phyloP scores from a whole-genome alignment of 164 flowering plant species.

The Litsea cubeba region DNA sequence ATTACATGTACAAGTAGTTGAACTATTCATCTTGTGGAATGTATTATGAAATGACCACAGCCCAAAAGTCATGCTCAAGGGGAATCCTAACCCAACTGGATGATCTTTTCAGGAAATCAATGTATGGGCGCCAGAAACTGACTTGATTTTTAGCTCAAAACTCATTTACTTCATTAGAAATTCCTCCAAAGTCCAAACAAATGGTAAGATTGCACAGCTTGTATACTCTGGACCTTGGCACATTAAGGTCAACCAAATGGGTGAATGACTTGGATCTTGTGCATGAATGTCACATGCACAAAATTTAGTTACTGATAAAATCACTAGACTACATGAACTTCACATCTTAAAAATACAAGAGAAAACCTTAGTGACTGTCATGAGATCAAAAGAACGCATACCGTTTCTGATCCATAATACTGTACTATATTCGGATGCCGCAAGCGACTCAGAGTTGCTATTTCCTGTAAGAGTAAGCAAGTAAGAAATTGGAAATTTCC shows the following conservation, averaged over 20 bases:
- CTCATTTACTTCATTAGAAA: not conserved
- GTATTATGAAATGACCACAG: not conserved
- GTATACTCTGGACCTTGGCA: not conserved
- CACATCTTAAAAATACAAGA: too few relatives aligned
- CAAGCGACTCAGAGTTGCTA: conserved; percentile 70
- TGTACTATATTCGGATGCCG: conserved; percentile 88
- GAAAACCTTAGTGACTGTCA: not conserved
- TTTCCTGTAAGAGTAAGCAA: conserved; percentile 52
- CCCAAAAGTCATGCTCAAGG: not conserved
- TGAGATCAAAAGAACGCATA: conserved; percentile 23
- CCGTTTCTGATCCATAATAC: conserved; percentile 85
- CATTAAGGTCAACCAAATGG: not conserved
- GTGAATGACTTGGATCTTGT: not conserved
- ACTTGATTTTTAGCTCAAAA: not conserved
- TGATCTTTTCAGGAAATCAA: too few relatives aligned
- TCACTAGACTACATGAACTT: too few relatives aligned
- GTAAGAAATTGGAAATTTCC: conserved; percentile 1
- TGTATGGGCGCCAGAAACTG: not conserved
- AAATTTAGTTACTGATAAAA: too few relatives aligned
- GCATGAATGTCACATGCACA: too few relatives aligned
- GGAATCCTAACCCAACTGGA: not conserved
- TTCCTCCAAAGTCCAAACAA: not conserved
- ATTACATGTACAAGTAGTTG: too few relatives aligned
- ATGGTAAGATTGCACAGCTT: not conserved
- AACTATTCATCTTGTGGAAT: too few relatives aligned